These are phyloP conservation scores for Cardamine resedifolia DNA, from an alignment of 345 rosid species.

Conservation along the genomic window DNA sequence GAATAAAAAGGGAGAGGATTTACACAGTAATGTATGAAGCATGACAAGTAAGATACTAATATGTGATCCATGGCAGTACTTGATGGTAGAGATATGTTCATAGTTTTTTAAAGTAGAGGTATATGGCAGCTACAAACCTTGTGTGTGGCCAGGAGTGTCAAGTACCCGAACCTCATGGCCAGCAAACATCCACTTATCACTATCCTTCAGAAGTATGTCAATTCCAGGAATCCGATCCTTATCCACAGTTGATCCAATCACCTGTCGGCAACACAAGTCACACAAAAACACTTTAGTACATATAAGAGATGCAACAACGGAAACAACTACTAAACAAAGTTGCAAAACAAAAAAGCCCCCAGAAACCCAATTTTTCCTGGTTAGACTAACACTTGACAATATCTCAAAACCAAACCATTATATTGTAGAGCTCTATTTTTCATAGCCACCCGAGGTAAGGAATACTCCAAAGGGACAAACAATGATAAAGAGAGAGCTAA, in stretches of 20 bases:
- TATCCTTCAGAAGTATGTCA: conserved; percentile 79
- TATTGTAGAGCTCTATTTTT: not conserved
- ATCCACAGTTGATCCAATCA: conserved; percentile 84
- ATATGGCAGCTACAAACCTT: conserved; percentile 52
- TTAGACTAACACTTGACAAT: not conserved
- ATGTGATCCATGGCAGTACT: not conserved
- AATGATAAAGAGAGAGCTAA: not conserved
- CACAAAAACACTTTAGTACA: not conserved
- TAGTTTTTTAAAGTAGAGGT: not conserved
- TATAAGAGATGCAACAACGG: not conserved
- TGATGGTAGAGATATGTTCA: not conserved
- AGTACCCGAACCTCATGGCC: conserved; percentile 87
- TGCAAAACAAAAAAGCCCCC: conserved; percentile 3
- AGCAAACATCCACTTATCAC: conserved; percentile 98
- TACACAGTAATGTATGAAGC: not conserved
- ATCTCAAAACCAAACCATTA: not conserved
- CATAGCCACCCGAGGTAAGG: not conserved
- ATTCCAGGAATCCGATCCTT: conserved; percentile 86
- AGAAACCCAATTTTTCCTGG: not conserved
- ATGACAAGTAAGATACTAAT: conserved; percentile 4
- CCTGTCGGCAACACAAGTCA: conserved; percentile 50
- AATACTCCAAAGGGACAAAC: conserved; percentile 7
- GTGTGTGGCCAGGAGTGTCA: conserved; percentile 97
- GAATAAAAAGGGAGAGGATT: not conserved
- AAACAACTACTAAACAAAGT: conserved; percentile 4